Percentiles rank a stretch among this genome's conserved stretches.
Evolutionary conservation across 768 basidiomycete genomes (phyloP).

Genomic region (Tylopilus vinaceipallidus): DNA sequence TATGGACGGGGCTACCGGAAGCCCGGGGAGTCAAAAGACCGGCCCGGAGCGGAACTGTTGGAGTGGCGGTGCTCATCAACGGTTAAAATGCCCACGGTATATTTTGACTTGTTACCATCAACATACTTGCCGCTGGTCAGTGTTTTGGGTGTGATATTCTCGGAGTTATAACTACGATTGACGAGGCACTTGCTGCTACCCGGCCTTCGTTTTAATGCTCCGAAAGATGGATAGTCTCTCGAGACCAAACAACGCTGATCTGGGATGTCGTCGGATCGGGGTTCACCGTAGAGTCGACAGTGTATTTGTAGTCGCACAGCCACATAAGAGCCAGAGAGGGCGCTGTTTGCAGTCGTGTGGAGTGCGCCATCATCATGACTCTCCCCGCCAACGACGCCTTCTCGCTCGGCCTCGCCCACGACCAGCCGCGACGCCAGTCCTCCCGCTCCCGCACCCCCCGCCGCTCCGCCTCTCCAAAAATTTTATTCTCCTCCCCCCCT

Average conservation of each 20-base stretch:
- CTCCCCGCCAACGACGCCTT: constrained; percentile 37
- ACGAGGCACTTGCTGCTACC: constrained; percentile 56
- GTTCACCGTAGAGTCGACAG: constrained; percentile 38
- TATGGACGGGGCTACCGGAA: not conserved
- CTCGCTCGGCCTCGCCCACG: constrained; percentile 35
- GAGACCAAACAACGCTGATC: constrained; percentile 57
- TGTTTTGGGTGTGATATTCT: constrained; percentile 18
- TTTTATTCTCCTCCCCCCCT: constrained; percentile 38
- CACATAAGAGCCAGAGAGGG: not conserved
- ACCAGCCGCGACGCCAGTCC: constrained; percentile 31
- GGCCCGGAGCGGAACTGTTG: not conserved
- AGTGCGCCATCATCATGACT: constrained; percentile 20
- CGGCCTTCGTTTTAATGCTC: constrained; percentile 82
- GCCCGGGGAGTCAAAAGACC: not conserved
- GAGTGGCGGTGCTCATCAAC: too few species aligned
- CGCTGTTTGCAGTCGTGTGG: not conserved
- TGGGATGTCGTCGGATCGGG: constrained; percentile 13
- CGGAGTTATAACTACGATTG: constrained; percentile 88
- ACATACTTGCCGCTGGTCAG: not conserved
- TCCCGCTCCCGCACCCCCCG: constrained; percentile 24
- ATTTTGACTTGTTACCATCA: not conserved
- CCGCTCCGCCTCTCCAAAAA: constrained; percentile 50
- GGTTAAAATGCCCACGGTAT: not conserved
- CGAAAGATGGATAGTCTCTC: constrained; percentile 62
- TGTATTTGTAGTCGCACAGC: constrained; percentile 17